Percentiles rank a stretch among this genome's conserved stretches.
phyloP scores from a whole-genome alignment of 1,284 basidiomycete species.

The Cystobasidium sp. region DNA sequence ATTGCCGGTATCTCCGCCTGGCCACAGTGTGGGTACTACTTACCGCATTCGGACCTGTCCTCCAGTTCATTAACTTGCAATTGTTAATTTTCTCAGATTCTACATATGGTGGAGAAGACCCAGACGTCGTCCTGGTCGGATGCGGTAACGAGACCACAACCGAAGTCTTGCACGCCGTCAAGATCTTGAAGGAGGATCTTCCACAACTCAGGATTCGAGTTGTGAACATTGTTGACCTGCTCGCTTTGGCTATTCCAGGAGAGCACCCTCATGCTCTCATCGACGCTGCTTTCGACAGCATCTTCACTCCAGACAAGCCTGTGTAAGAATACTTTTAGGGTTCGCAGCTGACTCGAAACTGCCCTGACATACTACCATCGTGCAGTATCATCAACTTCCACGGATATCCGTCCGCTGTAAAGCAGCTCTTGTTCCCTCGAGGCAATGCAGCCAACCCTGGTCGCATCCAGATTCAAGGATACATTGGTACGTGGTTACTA shows the following conservation, averaged over 20 bases:
- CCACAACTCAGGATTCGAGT: slow-evolving; percentile 54
- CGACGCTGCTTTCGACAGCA: slow-evolving; percentile 62
- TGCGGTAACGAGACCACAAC: slow-evolving; percentile 61
- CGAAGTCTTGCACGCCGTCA: slow-evolving; percentile 58
- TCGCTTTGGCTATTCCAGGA: slow-evolving; percentile 69
- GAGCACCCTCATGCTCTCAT: slow-evolving; percentile 79
- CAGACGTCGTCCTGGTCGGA: slow-evolving; percentile 62
- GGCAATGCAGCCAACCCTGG: slow-evolving; percentile 56
- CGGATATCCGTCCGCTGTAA: slow-evolving; percentile 62
- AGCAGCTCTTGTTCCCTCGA: slow-evolving; percentile 46
- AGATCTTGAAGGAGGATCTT: slow-evolving; percentile 54
- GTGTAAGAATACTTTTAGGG: no score
- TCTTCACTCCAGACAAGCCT: slow-evolving; percentile 57
- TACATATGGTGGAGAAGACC: slow-evolving; percentile 59
- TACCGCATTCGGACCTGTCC: no score
- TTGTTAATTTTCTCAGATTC: no score
- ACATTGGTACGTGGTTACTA: slow-evolving; percentile 51
- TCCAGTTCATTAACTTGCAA: no score
- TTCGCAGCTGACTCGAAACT: no score
- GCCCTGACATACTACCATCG: no score
- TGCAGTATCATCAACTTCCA: slow-evolving; percentile 68
- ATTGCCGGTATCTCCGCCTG: slow-evolving; percentile 59
- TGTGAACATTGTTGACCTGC: slow-evolving; percentile 64
- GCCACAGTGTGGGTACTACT: no score
- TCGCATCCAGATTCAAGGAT: slow-evolving; percentile 59